Evolutionary conservation across 1,284 basidiomycete species (phyloP).

Genomic region (Xerocomus amazonicus): DNA sequence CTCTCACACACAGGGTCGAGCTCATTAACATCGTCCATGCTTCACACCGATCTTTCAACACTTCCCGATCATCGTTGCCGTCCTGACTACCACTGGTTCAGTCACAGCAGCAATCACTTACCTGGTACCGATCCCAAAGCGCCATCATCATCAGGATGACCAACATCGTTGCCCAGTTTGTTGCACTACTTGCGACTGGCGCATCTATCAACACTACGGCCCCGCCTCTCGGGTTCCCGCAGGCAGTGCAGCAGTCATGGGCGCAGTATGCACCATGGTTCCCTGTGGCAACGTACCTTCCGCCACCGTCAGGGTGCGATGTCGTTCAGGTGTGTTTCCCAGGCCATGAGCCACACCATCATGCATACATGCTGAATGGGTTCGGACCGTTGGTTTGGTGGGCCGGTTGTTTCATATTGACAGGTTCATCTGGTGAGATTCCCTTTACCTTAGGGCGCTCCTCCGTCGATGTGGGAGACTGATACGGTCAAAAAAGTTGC

Average conservation of each 20-base stretch:
- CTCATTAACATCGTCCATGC: no score
- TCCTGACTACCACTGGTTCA: no score
- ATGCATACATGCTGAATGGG: no score
- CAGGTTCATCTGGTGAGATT: slow-evolving; percentile 19
- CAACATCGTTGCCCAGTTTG: neutral
- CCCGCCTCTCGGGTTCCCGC: slow-evolving; percentile 11
- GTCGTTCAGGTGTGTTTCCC: slow-evolving; percentile 17
- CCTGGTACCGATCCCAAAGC: neutral
- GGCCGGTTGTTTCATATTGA: neutral
- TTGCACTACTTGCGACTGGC: slow-evolving; percentile 1
- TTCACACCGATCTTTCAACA: neutral
- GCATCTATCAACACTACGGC: slow-evolving; percentile 11
- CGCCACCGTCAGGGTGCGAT: slow-evolving; percentile 13
- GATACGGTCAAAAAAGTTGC: slow-evolving; percentile 46
- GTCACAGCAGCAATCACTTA: no score
- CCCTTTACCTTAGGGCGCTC: neutral
- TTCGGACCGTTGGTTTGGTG: neutral
- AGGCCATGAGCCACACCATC: no score
- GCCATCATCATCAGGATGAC: neutral
- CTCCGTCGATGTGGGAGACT: no score
- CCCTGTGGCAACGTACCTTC: slow-evolving; percentile 11
- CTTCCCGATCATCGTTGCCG: neutral
- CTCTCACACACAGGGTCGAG: no score
- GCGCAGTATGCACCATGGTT: slow-evolving; percentile 18
- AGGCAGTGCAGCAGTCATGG: slow-evolving; percentile 16